A percentile compares a stretch with the other conserved stretches of the same genome.
phyloP scores from a whole-genome alignment of 164 flowering plant genomes.

The Cinnamomum chago region DNA sequence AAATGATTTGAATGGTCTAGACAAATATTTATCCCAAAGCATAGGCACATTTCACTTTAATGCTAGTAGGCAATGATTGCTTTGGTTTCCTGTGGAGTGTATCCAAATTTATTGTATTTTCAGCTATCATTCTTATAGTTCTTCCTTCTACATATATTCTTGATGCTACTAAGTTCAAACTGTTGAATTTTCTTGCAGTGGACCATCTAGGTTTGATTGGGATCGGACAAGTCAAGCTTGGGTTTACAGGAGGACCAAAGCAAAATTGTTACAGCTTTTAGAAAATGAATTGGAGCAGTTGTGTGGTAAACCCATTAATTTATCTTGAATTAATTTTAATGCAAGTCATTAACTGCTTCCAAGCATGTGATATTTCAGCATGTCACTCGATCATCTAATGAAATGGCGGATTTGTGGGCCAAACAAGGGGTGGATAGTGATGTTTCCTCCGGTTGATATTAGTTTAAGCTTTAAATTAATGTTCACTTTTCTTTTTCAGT shows the following conservation, averaged over 20 bases:
- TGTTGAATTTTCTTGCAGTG: constrained; percentile 45
- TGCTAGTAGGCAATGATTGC: background rate
- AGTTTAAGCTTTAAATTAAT: no score
- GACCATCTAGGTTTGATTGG: constrained; percentile 93
- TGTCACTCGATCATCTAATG: no score
- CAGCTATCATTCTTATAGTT: background rate
- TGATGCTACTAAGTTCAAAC: background rate
- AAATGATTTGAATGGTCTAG: background rate
- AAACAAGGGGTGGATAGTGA: no score
- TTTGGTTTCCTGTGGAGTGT: background rate
- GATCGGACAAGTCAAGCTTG: constrained; percentile 54
- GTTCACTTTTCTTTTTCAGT: no score
- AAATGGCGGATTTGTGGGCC: no score
- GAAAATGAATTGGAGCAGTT: constrained; percentile 68
- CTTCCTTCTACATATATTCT: background rate
- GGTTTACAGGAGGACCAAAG: constrained; percentile 76
- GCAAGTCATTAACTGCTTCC: no score
- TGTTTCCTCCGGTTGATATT: no score
- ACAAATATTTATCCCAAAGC: no score
- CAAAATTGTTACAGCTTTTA: constrained; percentile 41
- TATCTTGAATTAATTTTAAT: constrained; percentile 29
- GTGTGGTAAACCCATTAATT: constrained; percentile 60
- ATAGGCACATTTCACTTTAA: background rate
- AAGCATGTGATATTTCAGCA: no score
- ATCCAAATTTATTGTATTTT: no score